Evolutionary conservation across 371 early-diverging fungal genomes (phyloP).

Genomic region (Mortierella sp.): DNA sequence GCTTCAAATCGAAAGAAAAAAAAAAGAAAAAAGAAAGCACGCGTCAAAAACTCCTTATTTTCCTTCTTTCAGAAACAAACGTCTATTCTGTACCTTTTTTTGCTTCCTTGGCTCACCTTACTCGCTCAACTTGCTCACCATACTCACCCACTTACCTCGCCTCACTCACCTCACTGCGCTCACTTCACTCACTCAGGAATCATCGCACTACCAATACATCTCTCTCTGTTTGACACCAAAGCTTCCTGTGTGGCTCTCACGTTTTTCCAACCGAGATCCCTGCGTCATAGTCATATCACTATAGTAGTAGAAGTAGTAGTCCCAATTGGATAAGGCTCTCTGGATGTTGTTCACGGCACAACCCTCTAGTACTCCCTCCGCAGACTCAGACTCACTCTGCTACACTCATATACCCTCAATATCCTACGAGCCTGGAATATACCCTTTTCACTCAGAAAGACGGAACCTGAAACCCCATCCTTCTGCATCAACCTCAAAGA

Average conservation of each 20-base stretch:
- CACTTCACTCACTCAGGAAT: neutral
- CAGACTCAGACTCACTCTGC: slow-evolving; percentile 8
- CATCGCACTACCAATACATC: no score
- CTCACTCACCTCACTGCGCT: neutral
- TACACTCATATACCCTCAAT: slow-evolving; percentile 2
- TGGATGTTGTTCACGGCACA: slow-evolving; percentile 27
- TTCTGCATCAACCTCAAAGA: neutral
- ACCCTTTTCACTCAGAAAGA: neutral
- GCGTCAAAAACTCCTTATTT: slow-evolving; percentile 7
- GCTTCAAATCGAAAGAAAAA: neutral
- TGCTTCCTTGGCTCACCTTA: neutral
- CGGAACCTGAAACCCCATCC: neutral
- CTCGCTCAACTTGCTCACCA: neutral
- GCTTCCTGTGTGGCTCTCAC: neutral
- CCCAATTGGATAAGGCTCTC: slow-evolving; percentile 2
- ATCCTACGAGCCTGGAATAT: neutral
- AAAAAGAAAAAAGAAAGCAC: neutral
- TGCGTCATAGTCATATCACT: neutral
- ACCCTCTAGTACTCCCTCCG: slow-evolving; percentile 2
- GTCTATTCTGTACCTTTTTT: neutral
- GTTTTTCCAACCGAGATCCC: neutral
- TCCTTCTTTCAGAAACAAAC: slow-evolving; percentile 3
- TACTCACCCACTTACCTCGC: neutral
- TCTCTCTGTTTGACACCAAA: neutral
- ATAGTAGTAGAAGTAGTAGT: neutral